Evolutionary conservation across 2,329 filamentous ascomycete genomes (phyloP).

Genomic region (Diaporthe citri): DNA sequence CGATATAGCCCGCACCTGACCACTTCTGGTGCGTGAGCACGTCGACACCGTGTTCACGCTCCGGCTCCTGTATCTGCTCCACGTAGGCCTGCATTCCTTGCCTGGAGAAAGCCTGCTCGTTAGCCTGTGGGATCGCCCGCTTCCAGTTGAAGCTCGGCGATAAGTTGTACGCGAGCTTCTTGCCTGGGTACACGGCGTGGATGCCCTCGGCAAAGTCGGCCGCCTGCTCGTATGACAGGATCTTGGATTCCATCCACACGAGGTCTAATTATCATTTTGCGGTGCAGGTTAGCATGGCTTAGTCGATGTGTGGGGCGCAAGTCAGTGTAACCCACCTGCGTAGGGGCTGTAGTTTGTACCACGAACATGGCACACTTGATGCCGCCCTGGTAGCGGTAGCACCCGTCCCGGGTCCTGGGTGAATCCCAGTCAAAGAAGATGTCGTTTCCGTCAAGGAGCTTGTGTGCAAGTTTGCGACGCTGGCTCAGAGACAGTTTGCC

Average conservation of each 20-base stretch:
- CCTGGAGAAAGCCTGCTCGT: constrained; percentile 90
- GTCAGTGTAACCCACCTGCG: constrained; percentile 37
- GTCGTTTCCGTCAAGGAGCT: constrained; percentile 78
- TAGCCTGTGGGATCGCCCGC: constrained; percentile 84
- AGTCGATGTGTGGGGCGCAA: fast-evolving
- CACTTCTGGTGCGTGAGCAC: constrained; percentile 99
- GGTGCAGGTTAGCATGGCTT: background rate
- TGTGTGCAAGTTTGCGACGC: constrained; percentile 82
- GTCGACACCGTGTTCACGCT: constrained; percentile 90
- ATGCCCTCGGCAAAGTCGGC: constrained; percentile 94
- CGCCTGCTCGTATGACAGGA: constrained; percentile 91
- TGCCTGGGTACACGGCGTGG: constrained; percentile 93
- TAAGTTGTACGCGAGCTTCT: constrained; percentile 99
- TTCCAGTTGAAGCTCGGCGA: constrained; percentile 99
- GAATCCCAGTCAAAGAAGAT: constrained; percentile 96
- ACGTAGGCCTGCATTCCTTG: constrained; percentile 96
- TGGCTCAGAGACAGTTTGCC: constrained; percentile 85
- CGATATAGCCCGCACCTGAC: constrained; percentile 94
- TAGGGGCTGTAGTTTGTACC: constrained; percentile 93
- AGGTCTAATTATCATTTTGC: constrained; percentile 71
- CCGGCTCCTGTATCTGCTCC: constrained; percentile 96
- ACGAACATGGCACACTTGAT: constrained; percentile 92
- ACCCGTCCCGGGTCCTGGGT: constrained; percentile 92
- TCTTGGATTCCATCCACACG: constrained; percentile 99
- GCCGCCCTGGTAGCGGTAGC: constrained; percentile 91